Base-by-base conservation (phyloP, 331 rosid species). In the Malus hybrid region DNA sequence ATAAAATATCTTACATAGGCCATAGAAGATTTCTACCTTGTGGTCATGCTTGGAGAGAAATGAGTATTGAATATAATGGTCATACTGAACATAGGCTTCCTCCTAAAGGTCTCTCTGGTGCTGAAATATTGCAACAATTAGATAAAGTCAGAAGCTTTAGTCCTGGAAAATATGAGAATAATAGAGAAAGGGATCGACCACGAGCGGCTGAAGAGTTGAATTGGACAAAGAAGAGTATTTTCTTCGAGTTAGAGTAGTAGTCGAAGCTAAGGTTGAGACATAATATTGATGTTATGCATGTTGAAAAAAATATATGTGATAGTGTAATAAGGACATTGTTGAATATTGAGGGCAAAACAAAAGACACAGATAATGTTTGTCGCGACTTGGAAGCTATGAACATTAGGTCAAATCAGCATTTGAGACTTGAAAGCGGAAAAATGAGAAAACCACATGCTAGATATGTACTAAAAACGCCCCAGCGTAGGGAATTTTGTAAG, bases 251-350 rank as follows among this genome's bases (percentile, higher is more conserved):
- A 67, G 52, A 8, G 39, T 67, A 67, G 10, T 67, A 55, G 71
- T 20, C 32, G 7, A 67, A 67, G 24, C 3, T 67, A 39, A 16
- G 10, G 52, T 19, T 67, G 13, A 34, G 71, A 3, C 71, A 39
- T 67, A 67, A 63, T 12, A 20, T 63, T n/a, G 67, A 55, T 19
- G 61, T 55, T 7, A 19, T 55, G 27, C 61, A 55, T 6, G 29
- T 64, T 22, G 69, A 64, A 67, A 67, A 67, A 22, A 67, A 67
- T 67, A 36, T 67, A 14, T 39, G 55, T 67, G 71, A 67, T 32
- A 67, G 39, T 34, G 14, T 67, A 14, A 19, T 67, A 0, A 19
- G 71, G 14, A 67, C 71, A 34, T 39, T 67, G 39, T 34, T 64
- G 34, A 16, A 28, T 31, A 16, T 28, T 28, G 5, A 31, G 6